Percentiles rank a stretch among this genome's conserved stretches.
Conservation (phyloP, 768 basidiomycete genomes). For the Amanita thiersii region DNA sequence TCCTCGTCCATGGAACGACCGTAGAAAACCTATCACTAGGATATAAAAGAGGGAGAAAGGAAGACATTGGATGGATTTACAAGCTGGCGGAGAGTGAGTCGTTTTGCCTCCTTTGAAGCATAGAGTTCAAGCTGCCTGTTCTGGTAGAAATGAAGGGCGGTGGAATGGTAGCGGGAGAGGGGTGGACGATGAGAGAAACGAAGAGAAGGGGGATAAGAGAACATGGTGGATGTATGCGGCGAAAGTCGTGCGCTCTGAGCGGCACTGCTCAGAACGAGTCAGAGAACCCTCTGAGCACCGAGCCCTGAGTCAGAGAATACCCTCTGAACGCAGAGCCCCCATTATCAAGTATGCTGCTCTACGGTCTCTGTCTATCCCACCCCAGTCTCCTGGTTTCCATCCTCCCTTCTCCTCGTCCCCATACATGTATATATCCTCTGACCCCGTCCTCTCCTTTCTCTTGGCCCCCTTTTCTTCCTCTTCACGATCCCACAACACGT, state of each 20-base stretch:
- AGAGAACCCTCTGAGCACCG: background rate
- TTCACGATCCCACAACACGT: conserved; percentile 70
- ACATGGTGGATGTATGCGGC: no score
- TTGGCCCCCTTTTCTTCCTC: conserved; percentile 36
- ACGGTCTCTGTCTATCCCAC: conserved; percentile 70
- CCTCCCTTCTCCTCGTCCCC: conserved; percentile 47
- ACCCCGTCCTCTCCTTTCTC: conserved; percentile 16
- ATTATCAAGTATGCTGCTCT: conserved; percentile 75
- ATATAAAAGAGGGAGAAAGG: conserved; percentile 2
- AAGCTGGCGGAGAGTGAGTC: conserved; percentile 72
- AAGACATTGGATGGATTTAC: conserved; percentile 28
- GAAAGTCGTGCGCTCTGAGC: no score
- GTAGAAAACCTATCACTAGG: conserved; percentile 58
- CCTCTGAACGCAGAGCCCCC: conserved; percentile 67
- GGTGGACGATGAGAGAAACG: background rate
- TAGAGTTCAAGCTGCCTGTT: conserved; percentile 77
- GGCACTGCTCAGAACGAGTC: no score
- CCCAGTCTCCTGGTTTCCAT: conserved; percentile 59
- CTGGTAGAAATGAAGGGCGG: conserved; percentile 63
- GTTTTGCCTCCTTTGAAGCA: conserved; percentile 64
- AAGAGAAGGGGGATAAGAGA: background rate
- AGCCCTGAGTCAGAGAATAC: conserved; percentile 34
- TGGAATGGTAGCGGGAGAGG: conserved; percentile 1
- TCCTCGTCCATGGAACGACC: conserved; percentile 79
- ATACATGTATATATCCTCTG: conserved; percentile 53